These are phyloP conservation scores for Aspergillus aculeatinus DNA, from an alignment of 2,329 filamentous ascomycete genomes.

Conservation along the genomic window DNA sequence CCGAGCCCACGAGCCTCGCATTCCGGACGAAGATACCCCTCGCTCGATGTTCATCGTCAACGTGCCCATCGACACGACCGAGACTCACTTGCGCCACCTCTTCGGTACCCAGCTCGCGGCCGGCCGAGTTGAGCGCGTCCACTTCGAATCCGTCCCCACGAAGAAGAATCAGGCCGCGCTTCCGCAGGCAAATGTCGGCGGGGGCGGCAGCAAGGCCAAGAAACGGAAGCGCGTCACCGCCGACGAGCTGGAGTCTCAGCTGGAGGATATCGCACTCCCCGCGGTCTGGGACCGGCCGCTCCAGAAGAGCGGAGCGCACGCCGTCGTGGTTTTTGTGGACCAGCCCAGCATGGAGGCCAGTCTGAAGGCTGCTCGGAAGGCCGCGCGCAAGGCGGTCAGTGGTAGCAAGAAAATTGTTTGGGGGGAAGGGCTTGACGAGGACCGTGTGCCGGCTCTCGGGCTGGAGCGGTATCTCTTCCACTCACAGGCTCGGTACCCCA, in stretches of 20 bases:
- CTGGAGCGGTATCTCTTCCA: constrained; percentile 58
- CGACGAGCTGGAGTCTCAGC: constrained; percentile 54
- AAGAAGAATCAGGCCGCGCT: constrained; percentile 32
- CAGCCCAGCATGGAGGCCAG: constrained; percentile 72
- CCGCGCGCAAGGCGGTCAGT: constrained; percentile 48
- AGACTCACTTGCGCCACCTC: constrained; percentile 70
- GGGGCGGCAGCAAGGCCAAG: constrained; percentile 37
- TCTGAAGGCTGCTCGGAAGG: constrained; percentile 70
- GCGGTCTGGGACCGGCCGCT: constrained; percentile 70
- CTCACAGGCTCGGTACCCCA: constrained; percentile 69
- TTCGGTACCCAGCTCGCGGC: constrained; percentile 74
- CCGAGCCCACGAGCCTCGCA: constrained; percentile 76
- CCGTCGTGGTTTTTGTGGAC: constrained; percentile 81
- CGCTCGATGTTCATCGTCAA: constrained; percentile 91
- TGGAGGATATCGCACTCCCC: constrained; percentile 64
- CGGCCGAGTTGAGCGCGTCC: constrained; percentile 73
- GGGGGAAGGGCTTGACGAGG: constrained; percentile 62
- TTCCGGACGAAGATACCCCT: constrained; percentile 68
- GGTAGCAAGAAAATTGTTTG: constrained; percentile 61
- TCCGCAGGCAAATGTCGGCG: constrained; percentile 20
- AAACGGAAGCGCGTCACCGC: constrained; percentile 56
- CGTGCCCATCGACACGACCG: constrained; percentile 78
- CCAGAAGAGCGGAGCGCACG: constrained; percentile 72
- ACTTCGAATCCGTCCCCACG: constrained; percentile 61
- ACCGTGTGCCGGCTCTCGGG: constrained; percentile 60